Conservation (phyloP, 2,329 filamentous ascomycete genomes). For the Xylariomycetidae sp. region DNA sequence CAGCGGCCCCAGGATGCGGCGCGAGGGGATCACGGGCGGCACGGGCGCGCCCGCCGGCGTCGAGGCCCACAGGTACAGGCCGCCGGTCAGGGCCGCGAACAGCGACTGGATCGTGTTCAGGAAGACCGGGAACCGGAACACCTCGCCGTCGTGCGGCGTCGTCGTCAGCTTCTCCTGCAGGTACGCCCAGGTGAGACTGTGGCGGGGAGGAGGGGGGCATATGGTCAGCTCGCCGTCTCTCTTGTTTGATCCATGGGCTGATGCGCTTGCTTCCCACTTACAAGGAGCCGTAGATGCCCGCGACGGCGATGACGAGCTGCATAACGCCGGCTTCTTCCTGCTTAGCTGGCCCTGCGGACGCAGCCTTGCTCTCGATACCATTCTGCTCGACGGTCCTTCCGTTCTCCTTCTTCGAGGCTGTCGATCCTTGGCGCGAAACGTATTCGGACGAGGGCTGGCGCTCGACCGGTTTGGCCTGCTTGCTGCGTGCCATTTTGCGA, state of each 20-base stretch:
- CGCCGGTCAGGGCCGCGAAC: constrained; percentile 78
- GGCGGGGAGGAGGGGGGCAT: neutral
- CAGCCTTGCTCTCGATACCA: constrained; percentile 14
- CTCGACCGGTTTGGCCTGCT: constrained; percentile 59
- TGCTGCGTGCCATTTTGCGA: constrained; percentile 71
- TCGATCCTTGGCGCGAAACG: constrained; percentile 32
- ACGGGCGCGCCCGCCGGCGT: constrained; percentile 45
- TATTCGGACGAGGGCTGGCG: constrained; percentile 63
- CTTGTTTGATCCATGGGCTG: constrained; percentile 1
- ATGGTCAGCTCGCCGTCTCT: constrained; percentile 2
- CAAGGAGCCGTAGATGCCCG: constrained; percentile 96
- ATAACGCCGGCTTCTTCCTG: constrained; percentile 55
- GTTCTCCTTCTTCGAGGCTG: constrained; percentile 27
- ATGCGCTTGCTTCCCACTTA: constrained; percentile 51
- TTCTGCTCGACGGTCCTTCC: constrained; percentile 9
- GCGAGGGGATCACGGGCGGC: constrained; percentile 69
- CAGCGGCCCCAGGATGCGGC: constrained; percentile 69
- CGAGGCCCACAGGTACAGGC: constrained; percentile 68
- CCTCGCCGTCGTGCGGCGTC: constrained; percentile 70
- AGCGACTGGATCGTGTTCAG: constrained; percentile 93
- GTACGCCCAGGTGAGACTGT: constrained; percentile 86
- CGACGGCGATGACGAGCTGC: constrained; percentile 81
- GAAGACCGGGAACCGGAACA: constrained; percentile 91
- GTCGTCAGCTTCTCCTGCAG: constrained; percentile 98
- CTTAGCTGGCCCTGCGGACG: constrained; percentile 12